phyloP scores from a whole-genome alignment of 2,329 filamentous ascomycete genomes.

The Hawksworthiomyces lignivorus region DNA sequence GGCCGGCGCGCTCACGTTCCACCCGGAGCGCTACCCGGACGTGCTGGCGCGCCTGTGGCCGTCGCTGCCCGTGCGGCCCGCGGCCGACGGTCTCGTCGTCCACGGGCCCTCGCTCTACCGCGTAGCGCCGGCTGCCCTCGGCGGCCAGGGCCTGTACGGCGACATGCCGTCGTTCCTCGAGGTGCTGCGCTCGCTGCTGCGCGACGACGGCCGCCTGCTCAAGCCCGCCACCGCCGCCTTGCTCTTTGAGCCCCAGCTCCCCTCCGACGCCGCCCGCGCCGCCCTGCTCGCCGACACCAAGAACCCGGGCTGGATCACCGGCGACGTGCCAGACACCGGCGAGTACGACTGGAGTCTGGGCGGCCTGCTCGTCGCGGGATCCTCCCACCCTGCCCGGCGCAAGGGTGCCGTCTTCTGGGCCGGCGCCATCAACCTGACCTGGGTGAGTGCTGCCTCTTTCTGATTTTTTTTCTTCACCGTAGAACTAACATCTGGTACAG shows the following conservation, averaged over 20 bases:
- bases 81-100: constrained; percentile 9
- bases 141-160: constrained; percentile 29
- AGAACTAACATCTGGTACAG: constrained; percentile 12
- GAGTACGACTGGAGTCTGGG: constrained; percentile 34
- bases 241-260: constrained; percentile 42
- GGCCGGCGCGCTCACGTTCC: constrained; percentile 11
- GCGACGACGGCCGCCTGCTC: constrained; percentile 41
- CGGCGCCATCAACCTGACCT: constrained; percentile 38
- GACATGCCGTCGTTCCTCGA: constrained; percentile 33
- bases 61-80: constrained; percentile 14
- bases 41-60: constrained; percentile 10
- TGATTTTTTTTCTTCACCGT: not conserved
- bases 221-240: constrained; percentile 27
- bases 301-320: constrained; percentile 20
- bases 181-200: constrained; percentile 37
- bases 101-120: constrained; percentile 3
- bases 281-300: constrained; percentile 22
- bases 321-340: constrained; percentile 23
- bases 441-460: constrained; percentile 27
- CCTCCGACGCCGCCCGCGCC: constrained; percentile 13
- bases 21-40: constrained; percentile 12
- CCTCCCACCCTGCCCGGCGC: constrained; percentile 28
- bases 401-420: constrained; percentile 35
- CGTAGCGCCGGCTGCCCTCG: constrained; percentile 12
- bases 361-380: constrained; percentile 32